phyloP scores from a whole-genome alignment of 805 yeast species.

The Ascoidea tarda region DNA sequence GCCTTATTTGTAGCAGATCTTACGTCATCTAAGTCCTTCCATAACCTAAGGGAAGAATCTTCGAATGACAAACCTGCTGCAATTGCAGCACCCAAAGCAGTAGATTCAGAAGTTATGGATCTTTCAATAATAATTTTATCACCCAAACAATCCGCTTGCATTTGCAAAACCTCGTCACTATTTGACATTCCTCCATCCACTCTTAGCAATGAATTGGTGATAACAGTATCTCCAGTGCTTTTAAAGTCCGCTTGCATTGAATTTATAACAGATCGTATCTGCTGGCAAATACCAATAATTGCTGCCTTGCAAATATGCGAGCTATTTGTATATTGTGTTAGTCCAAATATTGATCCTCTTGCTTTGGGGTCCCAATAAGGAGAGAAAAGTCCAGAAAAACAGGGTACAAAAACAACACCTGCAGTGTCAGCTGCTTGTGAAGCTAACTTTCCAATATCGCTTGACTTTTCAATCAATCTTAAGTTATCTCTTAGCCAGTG shows the following conservation, averaged over 20 bases:
- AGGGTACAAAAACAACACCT: constrained; percentile 91
- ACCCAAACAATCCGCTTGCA: constrained; percentile 85
- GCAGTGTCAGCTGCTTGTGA: constrained; percentile 69
- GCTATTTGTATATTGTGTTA: constrained; percentile 85
- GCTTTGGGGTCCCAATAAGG: constrained; percentile 95
- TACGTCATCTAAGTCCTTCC: constrained; percentile 68
- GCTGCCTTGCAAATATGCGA: constrained; percentile 92
- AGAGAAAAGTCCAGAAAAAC: constrained; percentile 86
- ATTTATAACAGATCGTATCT: constrained; percentile 77
- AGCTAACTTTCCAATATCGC: constrained; percentile 85
- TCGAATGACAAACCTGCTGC: constrained; percentile 68
- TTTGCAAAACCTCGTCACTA: constrained; percentile 83
- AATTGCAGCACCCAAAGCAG: constrained; percentile 92
- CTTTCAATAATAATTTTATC: constrained; percentile 72
- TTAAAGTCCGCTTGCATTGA: constrained; percentile 81
- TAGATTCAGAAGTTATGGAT: constrained; percentile 77
- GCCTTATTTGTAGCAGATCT: constrained; percentile 14
- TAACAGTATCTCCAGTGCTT: constrained; percentile 21
- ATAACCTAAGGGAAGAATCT: constrained; percentile 40
- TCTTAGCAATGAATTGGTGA: not conserved
- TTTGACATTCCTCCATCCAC: constrained; percentile 96
- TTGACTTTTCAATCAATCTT: constrained; percentile 64
- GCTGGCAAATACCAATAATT: constrained; percentile 88
- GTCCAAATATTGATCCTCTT: constrained; percentile 84
- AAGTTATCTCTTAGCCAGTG: constrained; percentile 92